Evolutionary conservation across 345 rosid species (phyloP), one percentile per base, ranked within the genome.

Genomic region (Populus ilicifolia): DNA sequence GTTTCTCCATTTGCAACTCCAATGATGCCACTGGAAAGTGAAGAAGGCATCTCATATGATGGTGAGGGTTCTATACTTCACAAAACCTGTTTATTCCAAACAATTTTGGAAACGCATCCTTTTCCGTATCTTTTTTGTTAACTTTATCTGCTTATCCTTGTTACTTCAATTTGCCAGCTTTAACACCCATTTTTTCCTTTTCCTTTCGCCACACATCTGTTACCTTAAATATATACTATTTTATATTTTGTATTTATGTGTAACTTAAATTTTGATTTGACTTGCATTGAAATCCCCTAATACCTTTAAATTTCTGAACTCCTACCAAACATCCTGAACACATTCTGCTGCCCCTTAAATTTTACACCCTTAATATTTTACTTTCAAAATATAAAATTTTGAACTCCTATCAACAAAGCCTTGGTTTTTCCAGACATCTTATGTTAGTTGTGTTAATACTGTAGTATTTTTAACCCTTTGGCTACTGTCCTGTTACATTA

Each of bases 21-120:
- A 21, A 68, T 77, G 80, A 52, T 84, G 74, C 84, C 92, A 46
- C 38, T 73, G 67, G 89, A 83, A 73, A 77, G 80, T 69, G 89
- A 85, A 74, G 91, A 91, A 64, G 85, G 83, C 64, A 77, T 91
- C 64, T 70, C 85, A 1, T 86, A 61, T 62, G 81, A 72, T 73
- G 90, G 94, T 89, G 66, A 63, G 81, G 29, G 29, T 72, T 74
- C 70, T 68, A 46, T 73, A 12, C 67, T 43, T 35, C 25, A 30
- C 52, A 65, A 44, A 69, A 80, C 14, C 50, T 63, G 23, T 48
- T 18, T 74, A 8, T 62, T 56, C 66, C 70, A 16, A 18, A 41
- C 44, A 61, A 38, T 59, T 74, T 50, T 29, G 16, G 25, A 67
- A 33, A 52, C 25, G 5, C 16, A 8, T 50, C 9, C 5, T 25